These are phyloP conservation scores for Phytophthora litchii DNA, from an alignment of 352 stramenopile species.

Conservation along the genomic window DNA sequence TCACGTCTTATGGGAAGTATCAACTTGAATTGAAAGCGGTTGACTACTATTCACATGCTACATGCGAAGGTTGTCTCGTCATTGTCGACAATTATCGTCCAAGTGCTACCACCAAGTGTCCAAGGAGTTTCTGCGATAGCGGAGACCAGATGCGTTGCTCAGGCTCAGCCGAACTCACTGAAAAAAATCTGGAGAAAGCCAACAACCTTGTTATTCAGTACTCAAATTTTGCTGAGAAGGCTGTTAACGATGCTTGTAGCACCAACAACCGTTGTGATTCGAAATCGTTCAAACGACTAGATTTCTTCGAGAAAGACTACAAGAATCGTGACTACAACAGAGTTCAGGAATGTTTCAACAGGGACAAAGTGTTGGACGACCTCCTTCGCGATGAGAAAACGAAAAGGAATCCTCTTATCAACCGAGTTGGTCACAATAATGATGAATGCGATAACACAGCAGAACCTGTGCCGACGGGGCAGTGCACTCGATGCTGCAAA, in stretches of 20 bases:
- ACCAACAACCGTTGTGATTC: conserved; percentile 50
- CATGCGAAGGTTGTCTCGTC: conserved; percentile 56
- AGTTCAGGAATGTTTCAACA: conserved; percentile 43
- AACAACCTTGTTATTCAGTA: conserved; percentile 33
- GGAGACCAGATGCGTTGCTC: conserved; percentile 4
- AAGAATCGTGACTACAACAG: conserved; percentile 11
- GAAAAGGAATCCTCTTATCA: conserved; percentile 48
- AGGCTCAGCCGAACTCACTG: conserved; percentile 30
- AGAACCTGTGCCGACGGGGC: conserved; percentile 29
- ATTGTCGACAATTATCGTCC: conserved; percentile 66
- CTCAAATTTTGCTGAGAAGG: conserved; percentile 47
- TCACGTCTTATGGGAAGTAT: conserved; percentile 62
- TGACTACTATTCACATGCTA: conserved; percentile 49
- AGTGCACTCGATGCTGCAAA: conserved; percentile 58
- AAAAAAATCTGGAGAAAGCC: conserved; percentile 35
- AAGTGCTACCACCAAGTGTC: conserved; percentile 39
- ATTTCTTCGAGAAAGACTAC: conserved; percentile 54
- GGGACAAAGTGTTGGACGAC: conserved; percentile 21
- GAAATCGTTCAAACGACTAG: conserved; percentile 33
- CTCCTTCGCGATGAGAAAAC: conserved; percentile 30
- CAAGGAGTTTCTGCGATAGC: conserved; percentile 44
- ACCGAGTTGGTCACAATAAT: not conserved
- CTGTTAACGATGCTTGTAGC: conserved; percentile 61
- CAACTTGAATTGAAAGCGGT: conserved; percentile 46
- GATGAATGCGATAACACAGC: conserved; percentile 32